Percentiles rank a stretch among this genome's conserved stretches.
phyloP scores from a whole-genome alignment of 2,329 filamentous ascomycete species.

The Xylaria sp. region DNA sequence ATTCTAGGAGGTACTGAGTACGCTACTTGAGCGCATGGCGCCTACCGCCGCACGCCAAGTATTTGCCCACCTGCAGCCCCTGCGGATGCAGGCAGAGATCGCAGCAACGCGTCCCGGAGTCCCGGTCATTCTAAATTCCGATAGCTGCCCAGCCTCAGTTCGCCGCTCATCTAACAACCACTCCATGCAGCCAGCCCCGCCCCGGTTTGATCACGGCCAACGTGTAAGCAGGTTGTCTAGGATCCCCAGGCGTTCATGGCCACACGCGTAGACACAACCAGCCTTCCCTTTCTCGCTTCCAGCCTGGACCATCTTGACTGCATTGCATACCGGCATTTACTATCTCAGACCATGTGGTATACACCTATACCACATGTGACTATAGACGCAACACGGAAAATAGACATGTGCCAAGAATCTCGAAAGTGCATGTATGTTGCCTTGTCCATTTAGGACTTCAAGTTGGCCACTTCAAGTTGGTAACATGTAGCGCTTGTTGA shows the following conservation, averaged over 20 bases:
- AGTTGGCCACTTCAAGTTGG: no score
- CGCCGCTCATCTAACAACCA: neutral
- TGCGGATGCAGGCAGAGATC: conserved; percentile 31
- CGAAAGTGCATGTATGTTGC: no score
- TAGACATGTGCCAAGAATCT: conserved; percentile 3
- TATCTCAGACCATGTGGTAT: neutral
- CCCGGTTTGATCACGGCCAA: neutral
- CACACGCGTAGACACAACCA: neutral
- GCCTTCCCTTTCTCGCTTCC: neutral
- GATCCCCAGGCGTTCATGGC: neutral
- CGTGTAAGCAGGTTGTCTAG: neutral
- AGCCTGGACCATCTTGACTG: neutral
- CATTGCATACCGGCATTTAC: neutral
- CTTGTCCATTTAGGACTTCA: no score
- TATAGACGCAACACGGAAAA: conserved; percentile 4
- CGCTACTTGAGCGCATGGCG: neutral
- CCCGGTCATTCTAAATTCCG: conserved; percentile 36
- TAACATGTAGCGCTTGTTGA: no score
- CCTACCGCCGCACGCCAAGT: no score
- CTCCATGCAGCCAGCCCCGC: neutral
- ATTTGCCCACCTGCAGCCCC: no score
- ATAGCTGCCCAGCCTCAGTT: neutral
- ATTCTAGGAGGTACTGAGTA: neutral
- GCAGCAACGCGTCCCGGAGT: conserved; percentile 36
- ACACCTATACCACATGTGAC: neutral